Conservation (phyloP, 805 yeast genomes). For the Teunomyces stri region DNA sequence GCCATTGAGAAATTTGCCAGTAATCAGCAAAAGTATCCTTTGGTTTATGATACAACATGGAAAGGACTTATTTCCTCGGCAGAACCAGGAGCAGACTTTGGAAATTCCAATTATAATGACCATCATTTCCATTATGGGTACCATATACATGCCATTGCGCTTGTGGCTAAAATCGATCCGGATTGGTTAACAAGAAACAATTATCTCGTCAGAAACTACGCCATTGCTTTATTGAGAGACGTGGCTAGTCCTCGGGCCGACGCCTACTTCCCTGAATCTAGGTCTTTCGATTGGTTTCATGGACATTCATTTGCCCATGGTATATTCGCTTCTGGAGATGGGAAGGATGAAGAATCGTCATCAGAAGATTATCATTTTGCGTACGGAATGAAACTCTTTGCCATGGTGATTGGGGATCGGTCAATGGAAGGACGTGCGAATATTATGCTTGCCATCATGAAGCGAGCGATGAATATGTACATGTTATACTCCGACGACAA, state of each 20-base stretch:
- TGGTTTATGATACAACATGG: slow-evolving; percentile 78
- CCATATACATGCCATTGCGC: slow-evolving; percentile 69
- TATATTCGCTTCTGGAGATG: slow-evolving; percentile 66
- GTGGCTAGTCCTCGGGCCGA: slow-evolving; percentile 62
- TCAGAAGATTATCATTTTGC: slow-evolving; percentile 74
- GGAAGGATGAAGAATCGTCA: slow-evolving; percentile 72
- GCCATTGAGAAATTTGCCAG: slow-evolving; percentile 68
- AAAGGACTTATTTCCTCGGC: slow-evolving; percentile 75
- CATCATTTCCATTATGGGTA: slow-evolving; percentile 79
- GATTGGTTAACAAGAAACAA: slow-evolving; percentile 31
- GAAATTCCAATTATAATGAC: slow-evolving; percentile 69
- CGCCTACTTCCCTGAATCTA: slow-evolving; percentile 57
- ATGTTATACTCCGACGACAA: slow-evolving; percentile 55
- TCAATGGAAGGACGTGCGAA: slow-evolving; percentile 54
- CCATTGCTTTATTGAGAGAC: slow-evolving; percentile 60
- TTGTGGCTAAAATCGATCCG: slow-evolving; percentile 55
- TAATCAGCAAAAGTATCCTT: slow-evolving; percentile 70
- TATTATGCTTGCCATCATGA: slow-evolving; percentile 60
- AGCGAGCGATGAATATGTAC: slow-evolving; percentile 52
- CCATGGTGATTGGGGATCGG: slow-evolving; percentile 49
- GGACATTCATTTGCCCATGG: slow-evolving; percentile 85
- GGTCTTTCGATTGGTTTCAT: slow-evolving; percentile 71
- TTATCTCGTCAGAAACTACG: slow-evolving; percentile 46
- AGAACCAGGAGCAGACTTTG: slow-evolving; percentile 62
- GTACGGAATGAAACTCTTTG: slow-evolving; percentile 69